Conservation (phyloP, 805 yeast species). For the Scheffersomyces ergatensis region DNA sequence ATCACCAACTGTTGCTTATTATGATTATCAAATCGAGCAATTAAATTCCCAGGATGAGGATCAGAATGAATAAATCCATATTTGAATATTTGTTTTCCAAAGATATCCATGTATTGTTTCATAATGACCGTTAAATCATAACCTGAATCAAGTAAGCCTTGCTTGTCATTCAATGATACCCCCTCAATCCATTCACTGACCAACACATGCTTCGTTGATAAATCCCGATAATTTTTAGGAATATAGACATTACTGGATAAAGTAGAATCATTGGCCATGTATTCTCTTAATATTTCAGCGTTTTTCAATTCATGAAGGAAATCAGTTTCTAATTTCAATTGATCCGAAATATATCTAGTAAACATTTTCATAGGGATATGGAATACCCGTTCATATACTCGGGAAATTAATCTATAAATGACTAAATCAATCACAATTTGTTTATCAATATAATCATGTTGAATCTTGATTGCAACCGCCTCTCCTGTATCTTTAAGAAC, state of each 20-base stretch:
- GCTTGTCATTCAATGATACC: slow-evolving; percentile 48
- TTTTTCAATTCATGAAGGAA: slow-evolving; percentile 58
- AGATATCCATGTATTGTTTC: slow-evolving; percentile 48
- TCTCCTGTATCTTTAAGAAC: slow-evolving; percentile 40
- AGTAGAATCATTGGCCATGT: slow-evolving; percentile 42
- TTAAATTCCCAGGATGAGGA: slow-evolving; percentile 79
- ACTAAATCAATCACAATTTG: slow-evolving; percentile 62
- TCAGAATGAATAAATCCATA: slow-evolving; percentile 74
- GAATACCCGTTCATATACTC: slow-evolving; percentile 55
- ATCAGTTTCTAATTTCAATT: slow-evolving; percentile 59
- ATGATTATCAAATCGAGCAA: slow-evolving; percentile 42
- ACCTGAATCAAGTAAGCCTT: slow-evolving; percentile 36
- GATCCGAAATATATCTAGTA: slow-evolving; percentile 55
- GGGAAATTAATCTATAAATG: slow-evolving; percentile 53
- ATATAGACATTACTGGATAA: slow-evolving; percentile 46
- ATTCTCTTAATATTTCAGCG: slow-evolving; percentile 35
- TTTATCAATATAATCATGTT: slow-evolving; percentile 58
- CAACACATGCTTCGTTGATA: slow-evolving; percentile 50
- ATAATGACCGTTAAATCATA: slow-evolving; percentile 42
- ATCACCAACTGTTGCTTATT: slow-evolving; percentile 58
- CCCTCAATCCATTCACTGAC: slow-evolving; percentile 81
- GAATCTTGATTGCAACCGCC: slow-evolving; percentile 64
- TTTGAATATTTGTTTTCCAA: slow-evolving; percentile 57
- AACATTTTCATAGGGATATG: slow-evolving; percentile 61
- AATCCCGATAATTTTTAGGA: slow-evolving; percentile 49